phyloP scores from a whole-genome alignment of 768 basidiomycete genomes.

The Clathrus columnatus region DNA sequence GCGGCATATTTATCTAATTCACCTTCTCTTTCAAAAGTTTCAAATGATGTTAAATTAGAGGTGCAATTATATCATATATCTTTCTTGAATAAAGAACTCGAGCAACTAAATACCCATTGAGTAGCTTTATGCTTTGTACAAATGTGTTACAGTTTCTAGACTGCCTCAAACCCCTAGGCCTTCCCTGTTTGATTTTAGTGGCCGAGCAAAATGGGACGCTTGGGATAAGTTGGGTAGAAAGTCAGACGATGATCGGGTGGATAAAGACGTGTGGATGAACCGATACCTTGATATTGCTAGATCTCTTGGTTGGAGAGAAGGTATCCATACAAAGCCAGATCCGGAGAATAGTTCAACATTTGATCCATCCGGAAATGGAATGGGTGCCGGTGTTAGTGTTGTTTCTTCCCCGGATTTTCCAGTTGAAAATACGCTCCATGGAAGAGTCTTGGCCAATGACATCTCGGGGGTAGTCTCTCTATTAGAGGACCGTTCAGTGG shows the following conservation, averaged over 20 bases:
- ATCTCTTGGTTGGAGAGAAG: conserved; percentile 58
- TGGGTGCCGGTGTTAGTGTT: conserved; percentile 59
- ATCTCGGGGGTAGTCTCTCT: conserved; percentile 34
- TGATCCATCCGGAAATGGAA: conserved; percentile 29
- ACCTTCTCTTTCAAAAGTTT: conserved; percentile 37
- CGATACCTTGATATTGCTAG: conserved; percentile 64
- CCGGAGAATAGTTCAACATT: conserved; percentile 4
- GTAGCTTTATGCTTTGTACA: conserved; percentile 82
- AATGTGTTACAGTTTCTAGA: conserved; percentile 53
- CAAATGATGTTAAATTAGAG: conserved; percentile 66
- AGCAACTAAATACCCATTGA: conserved; percentile 21
- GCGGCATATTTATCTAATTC: conserved; percentile 55
- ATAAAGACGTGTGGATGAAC: conserved; percentile 2
- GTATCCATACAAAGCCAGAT: conserved; percentile 14
- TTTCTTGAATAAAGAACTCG: conserved; percentile 8
- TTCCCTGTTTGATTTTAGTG: conserved; percentile 69
- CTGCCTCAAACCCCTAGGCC: conserved; percentile 53
- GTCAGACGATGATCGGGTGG: conserved; percentile 38
- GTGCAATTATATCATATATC: conserved; percentile 26
- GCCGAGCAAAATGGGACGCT: conserved; percentile 82
- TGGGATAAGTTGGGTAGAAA: conserved; percentile 50
- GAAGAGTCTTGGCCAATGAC: conserved; percentile 53
- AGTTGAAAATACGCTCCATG: conserved; percentile 43
- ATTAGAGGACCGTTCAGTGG: conserved; percentile 33
- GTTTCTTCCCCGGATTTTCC: conserved; percentile 34